Base-by-base conservation (phyloP, 805 yeast genomes). In the Candida cerambycidarum region DNA sequence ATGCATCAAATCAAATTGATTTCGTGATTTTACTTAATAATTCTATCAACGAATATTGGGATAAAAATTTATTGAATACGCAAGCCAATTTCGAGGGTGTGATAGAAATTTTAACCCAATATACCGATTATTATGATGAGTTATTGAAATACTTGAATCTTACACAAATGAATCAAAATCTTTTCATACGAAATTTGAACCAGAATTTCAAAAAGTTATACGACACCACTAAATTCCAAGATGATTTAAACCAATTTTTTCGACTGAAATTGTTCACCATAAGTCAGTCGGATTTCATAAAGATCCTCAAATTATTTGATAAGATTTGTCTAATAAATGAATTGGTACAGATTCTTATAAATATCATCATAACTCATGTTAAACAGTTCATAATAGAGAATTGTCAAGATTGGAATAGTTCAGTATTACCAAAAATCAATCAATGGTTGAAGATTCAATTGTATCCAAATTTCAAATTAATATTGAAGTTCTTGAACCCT, bases 381-480 rank as follows among this genome's bases (percentile, higher is more conserved):
- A 57, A 54, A 18, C 35, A 44, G 4, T 59, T 61, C 43, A 61
- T 75, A 5, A 38, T 44, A 1, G 32, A 27, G 4, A 52, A 55
- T 11, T 72, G 74, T 46, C 48, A 47, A 1, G 56, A 57, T 1
- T 77, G 79, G 79, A 51, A 63, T 35, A 47, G 32, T n/a, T 71
- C 73, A 0, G 52, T 65, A 1, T 52, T 75, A 12, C 50, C 51
- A 0, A 41, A 45, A 1, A 58, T 78, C 4, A 55, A 65, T 38
- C 43, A 51, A 10, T 76, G 73, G 71, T 62, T 75, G 11, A 54
- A 64, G 13, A 39, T 47, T 4, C 67, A 67, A 14, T 46, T 78
- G 3, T 72, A 62, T 43, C 73, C 75, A 1, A 59, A 56, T 40
- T 69, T 65, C 42, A 51, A 50, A 18, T 36, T 56, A n/a, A 29